phyloP scores from a whole-genome alignment of 176 grass and related monocot species.

The Cenchrus americanus region DNA sequence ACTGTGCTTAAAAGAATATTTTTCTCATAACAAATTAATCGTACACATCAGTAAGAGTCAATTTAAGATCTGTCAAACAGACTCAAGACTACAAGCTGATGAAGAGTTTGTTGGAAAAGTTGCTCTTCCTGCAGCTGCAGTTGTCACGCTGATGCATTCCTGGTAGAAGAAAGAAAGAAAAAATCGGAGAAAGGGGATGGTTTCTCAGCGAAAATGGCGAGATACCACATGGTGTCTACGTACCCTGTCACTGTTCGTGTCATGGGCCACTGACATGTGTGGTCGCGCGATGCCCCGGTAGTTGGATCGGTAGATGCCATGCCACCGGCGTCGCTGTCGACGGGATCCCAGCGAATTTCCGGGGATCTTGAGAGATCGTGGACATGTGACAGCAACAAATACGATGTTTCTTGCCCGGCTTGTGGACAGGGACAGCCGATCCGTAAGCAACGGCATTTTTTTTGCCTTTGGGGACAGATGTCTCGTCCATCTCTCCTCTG shows the following conservation, averaged over 20 bases:
- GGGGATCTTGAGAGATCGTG: conserved; percentile 30
- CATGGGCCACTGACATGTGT: not conserved
- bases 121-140: not conserved
- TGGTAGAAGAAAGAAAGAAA: no score
- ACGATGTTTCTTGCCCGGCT: not conserved
- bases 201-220: not conserved
- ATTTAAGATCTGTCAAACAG: no score
- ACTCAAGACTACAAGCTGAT: not conserved
- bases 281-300: not conserved
- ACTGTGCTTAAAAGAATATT: no score
- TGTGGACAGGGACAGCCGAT: conserved; percentile 19
- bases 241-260: conserved; percentile 32
- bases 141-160: not conserved
- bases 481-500: not conserved
- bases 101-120: not conserved
- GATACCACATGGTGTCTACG: conserved; percentile 22
- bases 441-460: conserved; percentile 2
- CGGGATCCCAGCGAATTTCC: conserved; percentile 37
- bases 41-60: not conserved
- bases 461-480: not conserved
- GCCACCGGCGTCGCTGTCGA: conserved; percentile 21
- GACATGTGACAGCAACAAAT: conserved; percentile 47
- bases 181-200: not conserved
- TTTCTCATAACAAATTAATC: not conserved
- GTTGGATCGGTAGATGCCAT: conserved; percentile 11